Evolutionary conservation across 2,329 filamentous ascomycete genomes (phyloP), one percentile per base, ranked within the genome.

Genomic region (Fusarium sp.): DNA sequence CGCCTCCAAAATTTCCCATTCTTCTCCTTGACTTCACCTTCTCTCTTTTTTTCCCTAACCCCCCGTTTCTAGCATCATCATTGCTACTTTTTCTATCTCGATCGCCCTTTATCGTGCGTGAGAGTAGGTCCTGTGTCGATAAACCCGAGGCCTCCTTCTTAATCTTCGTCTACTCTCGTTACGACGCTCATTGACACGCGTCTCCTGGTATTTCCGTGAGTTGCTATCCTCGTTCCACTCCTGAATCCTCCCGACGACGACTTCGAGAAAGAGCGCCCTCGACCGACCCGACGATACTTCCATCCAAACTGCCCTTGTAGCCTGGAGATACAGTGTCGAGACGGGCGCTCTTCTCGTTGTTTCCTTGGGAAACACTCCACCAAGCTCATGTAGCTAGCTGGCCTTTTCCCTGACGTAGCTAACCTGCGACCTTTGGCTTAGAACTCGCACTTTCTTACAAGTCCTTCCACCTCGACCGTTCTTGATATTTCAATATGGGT

Each of bases 401-500:
- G 66, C 71, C 52, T 73, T 67, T 66, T 68, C 63, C 71, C 63
- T 71, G 57, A 73, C 67, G 59, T 71, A 74, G 71, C 78, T 78
- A 70, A 77, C 75, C 57, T 30, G 38, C 59, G 18, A 44, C 27
- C 46, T 40, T 51, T 29, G 43, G 43, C 44, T 42, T 59, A 71
- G 77, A 77, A 75, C 60, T 64, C 72, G 75, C 67, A 68, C 78
- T 75, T 81, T 78, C 77, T 73, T 72, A 68, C 68, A 58, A 72
- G 64, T 72, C 60, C 59, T 74, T 71, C 63, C 69, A 75, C 71
- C 72, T 71, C 77, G 79, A 77, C 70, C 77, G 78, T 74, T 80
- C 78, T 77, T 81, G 79, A 79, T 77, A 79, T 68, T 79, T 80
- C 75, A 76, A 76, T 78, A 82, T 82, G 80, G 80, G 80, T 82